Conservation (phyloP, 1,284 basidiomycete species). For the Sutorius eximius region DNA sequence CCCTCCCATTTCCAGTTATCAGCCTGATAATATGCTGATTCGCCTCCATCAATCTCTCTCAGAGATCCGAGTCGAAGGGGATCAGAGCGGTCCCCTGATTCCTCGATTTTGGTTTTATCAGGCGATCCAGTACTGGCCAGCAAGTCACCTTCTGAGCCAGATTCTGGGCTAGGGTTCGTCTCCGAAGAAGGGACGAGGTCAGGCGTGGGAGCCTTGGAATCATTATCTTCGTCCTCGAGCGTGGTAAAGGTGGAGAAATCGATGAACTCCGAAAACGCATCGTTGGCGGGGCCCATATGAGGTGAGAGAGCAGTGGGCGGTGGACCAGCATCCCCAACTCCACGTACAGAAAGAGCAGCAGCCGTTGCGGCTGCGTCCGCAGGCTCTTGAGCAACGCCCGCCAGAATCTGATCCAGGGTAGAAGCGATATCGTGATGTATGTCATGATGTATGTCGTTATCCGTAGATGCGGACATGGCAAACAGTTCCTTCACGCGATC, state of each 20-base stretch:
- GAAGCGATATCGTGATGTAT: conserved; percentile 55
- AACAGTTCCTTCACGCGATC: conserved; percentile 63
- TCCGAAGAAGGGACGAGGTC: conserved; percentile 69
- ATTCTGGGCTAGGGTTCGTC: conserved; percentile 74
- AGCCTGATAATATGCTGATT: conserved; percentile 65
- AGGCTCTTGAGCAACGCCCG: conserved; percentile 47
- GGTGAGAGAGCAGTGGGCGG: conserved; percentile 38
- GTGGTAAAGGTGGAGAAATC: conserved; percentile 64
- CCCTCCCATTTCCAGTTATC: conserved; percentile 73
- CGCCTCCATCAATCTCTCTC: conserved; percentile 74
- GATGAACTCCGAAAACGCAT: conserved; percentile 48
- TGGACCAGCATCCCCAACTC: conserved; percentile 31
- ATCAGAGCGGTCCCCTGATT: conserved; percentile 44
- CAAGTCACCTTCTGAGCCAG: conserved; percentile 60
- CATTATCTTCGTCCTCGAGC: conserved; percentile 59
- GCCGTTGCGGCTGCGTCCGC: conserved; percentile 35
- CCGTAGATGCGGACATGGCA: conserved; percentile 47
- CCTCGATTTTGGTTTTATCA: conserved; percentile 49
- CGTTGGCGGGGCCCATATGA: conserved; percentile 37
- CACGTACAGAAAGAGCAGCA: conserved; percentile 33
- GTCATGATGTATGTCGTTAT: conserved; percentile 47
- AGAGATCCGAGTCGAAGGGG: conserved; percentile 57
- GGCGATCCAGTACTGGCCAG: conserved; percentile 36
- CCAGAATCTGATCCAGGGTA: conserved; percentile 61
- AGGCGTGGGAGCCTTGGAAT: conserved; percentile 65